Percentiles rank a stretch among this genome's conserved stretches.
Evolutionary conservation across 306 rosid genomes (phyloP).

Genomic region (Prinsepia uniflora): DNA sequence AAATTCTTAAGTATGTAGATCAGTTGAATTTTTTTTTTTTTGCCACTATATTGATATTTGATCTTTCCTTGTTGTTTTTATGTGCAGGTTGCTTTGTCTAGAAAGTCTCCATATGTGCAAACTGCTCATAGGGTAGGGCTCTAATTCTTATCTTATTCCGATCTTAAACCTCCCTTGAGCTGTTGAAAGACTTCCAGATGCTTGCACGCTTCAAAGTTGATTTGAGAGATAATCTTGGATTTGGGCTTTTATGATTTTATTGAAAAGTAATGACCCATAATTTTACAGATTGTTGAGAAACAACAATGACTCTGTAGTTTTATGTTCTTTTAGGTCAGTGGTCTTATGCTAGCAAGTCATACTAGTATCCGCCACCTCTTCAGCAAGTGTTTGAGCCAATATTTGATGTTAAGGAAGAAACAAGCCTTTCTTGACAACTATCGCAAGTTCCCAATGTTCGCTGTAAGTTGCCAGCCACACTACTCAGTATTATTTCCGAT

Average conservation of each 20-base stretch:
- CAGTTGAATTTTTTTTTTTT: constrained; percentile 13
- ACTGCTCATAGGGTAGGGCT: constrained; percentile 84
- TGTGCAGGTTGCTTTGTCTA: constrained; percentile 86
- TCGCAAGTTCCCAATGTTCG: constrained; percentile 98
- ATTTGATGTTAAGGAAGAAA: constrained; percentile 89
- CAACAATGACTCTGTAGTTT: constrained; percentile 5
- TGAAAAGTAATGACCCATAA: not conserved
- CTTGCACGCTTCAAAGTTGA: not conserved
- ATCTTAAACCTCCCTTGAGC: too few relatives aligned
- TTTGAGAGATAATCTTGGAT: not conserved
- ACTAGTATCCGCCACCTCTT: constrained; percentile 97
- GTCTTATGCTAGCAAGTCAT: constrained; percentile 97
- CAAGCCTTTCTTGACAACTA: constrained; percentile 97
- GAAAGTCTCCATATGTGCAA: constrained; percentile 98
- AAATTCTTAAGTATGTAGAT: constrained; percentile 18
- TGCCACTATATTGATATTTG: constrained; percentile 13
- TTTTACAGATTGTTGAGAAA: not conserved
- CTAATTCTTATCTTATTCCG: constrained; percentile 10
- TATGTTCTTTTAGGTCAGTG: constrained; percentile 73
- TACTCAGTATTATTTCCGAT: constrained; percentile 7
- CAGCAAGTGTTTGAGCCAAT: constrained; percentile 96
- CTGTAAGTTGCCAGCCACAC: constrained; percentile 54
- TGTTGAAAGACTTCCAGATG: too few relatives aligned
- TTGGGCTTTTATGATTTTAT: not conserved
- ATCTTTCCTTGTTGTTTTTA: constrained; percentile 9